A percentile compares a stretch with the other conserved stretches of the same genome.
These are phyloP conservation scores for Trichoderma hamatum DNA, from an alignment of 2,329 filamentous ascomycete species.

Conservation along the genomic window DNA sequence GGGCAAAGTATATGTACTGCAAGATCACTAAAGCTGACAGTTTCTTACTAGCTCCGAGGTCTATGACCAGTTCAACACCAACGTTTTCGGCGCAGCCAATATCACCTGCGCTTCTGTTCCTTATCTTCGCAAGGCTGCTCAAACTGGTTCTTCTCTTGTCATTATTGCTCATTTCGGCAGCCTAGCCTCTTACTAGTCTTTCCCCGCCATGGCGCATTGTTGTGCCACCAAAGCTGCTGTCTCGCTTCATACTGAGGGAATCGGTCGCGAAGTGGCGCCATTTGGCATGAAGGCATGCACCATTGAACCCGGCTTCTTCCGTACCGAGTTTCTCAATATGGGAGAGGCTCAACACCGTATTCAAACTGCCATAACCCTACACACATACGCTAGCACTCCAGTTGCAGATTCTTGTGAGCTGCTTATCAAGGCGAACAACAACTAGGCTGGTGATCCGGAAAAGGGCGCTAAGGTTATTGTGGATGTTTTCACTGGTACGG, in stretches of 20 bases:
- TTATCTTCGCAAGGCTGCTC: not conserved
- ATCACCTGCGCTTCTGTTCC: not conserved
- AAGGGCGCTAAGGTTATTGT: not conserved
- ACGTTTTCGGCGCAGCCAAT: not conserved
- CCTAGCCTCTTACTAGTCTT: not conserved
- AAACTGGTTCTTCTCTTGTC: not conserved
- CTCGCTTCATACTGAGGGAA: not conserved
- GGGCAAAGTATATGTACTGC: not conserved
- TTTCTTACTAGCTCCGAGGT: not conserved
- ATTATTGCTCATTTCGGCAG: not conserved
- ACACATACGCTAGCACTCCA: not conserved
- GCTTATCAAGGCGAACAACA: not conserved
- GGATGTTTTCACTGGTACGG: not conserved
- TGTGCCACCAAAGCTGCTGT: not conserved
- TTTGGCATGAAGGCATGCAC: not conserved
- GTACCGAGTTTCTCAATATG: not conserved
- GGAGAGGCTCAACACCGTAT: not conserved
- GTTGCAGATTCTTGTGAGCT: not conserved
- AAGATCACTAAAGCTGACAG: not conserved
- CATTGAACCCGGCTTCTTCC: not conserved
- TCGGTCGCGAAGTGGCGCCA: not conserved
- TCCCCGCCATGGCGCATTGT: not conserved
- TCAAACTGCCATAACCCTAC: not conserved
- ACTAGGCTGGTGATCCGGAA: not conserved
- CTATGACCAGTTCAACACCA: not conserved